Base-by-base conservation (phyloP, 371 early-diverging fungal species). In the Rhizomucor pusillus region DNA sequence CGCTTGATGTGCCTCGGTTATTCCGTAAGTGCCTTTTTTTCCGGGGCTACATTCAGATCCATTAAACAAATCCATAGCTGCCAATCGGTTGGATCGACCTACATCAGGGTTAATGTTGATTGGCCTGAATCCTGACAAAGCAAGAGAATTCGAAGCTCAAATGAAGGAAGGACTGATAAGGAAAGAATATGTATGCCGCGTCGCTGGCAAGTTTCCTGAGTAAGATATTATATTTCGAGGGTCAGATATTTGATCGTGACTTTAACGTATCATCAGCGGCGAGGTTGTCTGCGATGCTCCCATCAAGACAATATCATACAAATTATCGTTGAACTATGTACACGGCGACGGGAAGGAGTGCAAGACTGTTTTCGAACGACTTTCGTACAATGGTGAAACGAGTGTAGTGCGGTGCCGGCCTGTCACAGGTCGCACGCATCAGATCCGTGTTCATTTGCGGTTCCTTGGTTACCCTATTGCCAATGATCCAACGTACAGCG, bases 361-460 rank as follows among this genome's bases (percentile, higher is more conserved):
- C 52, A 65, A 61, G 9, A 96, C 96, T 0, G 60, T 78, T 33
- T 92, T 93, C 70, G 77, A 85, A 40, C 67, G 80, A 3, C 43
- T 92, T 2, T 66, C 68, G 14, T 84, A 79, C 52, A 90, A 91
- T 56, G 85, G 86, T 0, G 18, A 49, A 3, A 85, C 89, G 0
- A 88, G 89, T 47, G 75, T 93, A 2, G 82, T 90, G 18, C 56
- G 67, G 50, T 88, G 89, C 71, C 71, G 80, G 49, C 99, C 99
- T 0, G 62, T 90, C 19, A 98, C 98, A 0, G 99, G 99, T 3
- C 80, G 99, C 43, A 98, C 99, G 0, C 99, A 99, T 66, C 99
- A 99, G 73, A 99, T 99, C 54, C 90, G 99, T 44, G 98, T 99
- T 14, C 99, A 99, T 71, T 73, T 99, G 43, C 91, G 93, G 64